Conservation (phyloP, 2,329 filamentous ascomycete species). For the Aureobasidium melanogenum region DNA sequence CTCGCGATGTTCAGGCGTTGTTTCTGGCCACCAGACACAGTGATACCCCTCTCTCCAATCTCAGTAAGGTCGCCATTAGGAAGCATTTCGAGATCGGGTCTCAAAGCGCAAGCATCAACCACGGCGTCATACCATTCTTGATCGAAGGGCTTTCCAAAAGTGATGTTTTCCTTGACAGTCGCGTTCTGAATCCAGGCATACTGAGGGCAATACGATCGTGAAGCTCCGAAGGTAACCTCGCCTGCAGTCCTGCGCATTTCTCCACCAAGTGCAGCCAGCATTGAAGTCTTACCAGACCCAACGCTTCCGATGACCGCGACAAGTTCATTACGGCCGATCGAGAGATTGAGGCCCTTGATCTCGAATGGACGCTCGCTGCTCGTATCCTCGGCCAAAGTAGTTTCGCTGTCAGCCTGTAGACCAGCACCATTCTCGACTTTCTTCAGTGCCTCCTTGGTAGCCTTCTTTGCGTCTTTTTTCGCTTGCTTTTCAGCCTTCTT, state of each 20-base stretch:
- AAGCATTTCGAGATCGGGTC: conserved; percentile 85
- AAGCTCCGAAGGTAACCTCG: conserved; percentile 65
- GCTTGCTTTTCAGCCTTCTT: conserved; percentile 30
- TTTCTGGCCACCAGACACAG: conserved; percentile 90
- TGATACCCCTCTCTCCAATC: conserved; percentile 92
- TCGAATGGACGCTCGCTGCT: conserved; percentile 63
- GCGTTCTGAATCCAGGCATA: conserved; percentile 98
- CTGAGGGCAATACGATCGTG: conserved; percentile 84
- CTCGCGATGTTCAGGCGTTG: conserved; percentile 91
- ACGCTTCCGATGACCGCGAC: conserved; percentile 83
- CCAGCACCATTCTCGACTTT: conserved; percentile 14
- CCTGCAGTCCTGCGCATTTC: conserved; percentile 84
- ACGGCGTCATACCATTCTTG: conserved; percentile 73
- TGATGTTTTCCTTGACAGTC: conserved; percentile 77
- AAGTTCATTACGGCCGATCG: conserved; percentile 65
- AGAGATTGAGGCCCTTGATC: conserved; percentile 58
- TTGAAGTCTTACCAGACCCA: conserved; percentile 80
- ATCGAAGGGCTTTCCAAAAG: conserved; percentile 72
- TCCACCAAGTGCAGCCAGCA: conserved; percentile 80
- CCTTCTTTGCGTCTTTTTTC: conserved; percentile 21
- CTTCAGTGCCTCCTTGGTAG: conserved; percentile 25
- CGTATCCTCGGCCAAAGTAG: conserved; percentile 48
- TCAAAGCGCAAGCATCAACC: conserved; percentile 76
- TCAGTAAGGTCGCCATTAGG: conserved; percentile 82
- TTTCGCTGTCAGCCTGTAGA: conserved; percentile 31